These are phyloP conservation scores for Pseudisothecium myosuroides DNA, from an alignment of 225 moss, liverwort and hornwort species.

Conservation along the genomic window DNA sequence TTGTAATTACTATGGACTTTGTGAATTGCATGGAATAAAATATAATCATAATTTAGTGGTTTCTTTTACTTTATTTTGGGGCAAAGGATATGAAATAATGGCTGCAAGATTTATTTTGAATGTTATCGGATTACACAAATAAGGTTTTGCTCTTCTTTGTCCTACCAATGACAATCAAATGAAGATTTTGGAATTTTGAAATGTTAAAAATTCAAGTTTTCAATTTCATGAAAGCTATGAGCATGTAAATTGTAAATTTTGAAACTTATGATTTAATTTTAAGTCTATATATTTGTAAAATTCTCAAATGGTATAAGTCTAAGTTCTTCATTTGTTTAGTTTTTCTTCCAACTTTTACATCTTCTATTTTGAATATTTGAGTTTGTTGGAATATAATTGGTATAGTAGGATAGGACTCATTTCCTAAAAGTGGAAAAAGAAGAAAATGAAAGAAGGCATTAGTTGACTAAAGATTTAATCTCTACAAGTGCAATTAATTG, in stretches of 20 bases:
- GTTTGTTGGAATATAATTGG: rapidly evolving
- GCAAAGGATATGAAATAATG: not conserved
- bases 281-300: not conserved
- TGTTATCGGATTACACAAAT: not conserved
- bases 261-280: not conserved
- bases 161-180: not conserved
- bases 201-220: not conserved
- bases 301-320: too few relatives aligned
- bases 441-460: not conserved
- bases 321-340: not conserved
- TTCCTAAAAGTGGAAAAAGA: not conserved
- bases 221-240: not conserved
- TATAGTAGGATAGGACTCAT: not conserved
- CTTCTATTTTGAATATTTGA: not conserved
- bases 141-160: not conserved
- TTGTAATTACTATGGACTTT: not conserved
- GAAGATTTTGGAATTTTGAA: not conserved
- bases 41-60: not conserved
- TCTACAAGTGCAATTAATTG: not conserved
- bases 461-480: not conserved
- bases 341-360: not conserved
- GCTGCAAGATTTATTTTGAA: not conserved
- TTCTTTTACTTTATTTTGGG: not conserved
- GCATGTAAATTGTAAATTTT: not conserved
- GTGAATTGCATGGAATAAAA: not conserved